Evolutionary conservation across 768 basidiomycete genomes (phyloP).

Genomic region (Suillus subalutaceus): DNA sequence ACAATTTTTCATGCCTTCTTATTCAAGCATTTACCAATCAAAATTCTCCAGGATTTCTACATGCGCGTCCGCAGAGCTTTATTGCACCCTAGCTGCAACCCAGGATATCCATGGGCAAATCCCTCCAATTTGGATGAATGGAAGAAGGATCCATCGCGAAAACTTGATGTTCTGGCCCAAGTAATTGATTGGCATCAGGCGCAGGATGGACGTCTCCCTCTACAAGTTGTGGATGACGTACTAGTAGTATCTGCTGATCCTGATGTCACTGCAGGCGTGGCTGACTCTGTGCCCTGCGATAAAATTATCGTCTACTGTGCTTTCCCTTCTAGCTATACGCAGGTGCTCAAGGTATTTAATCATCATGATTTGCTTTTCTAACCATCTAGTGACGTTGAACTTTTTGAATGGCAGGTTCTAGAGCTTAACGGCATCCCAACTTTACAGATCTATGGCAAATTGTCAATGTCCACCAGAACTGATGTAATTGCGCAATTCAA

Average conservation of each 20-base stretch:
- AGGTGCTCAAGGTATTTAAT: neutral
- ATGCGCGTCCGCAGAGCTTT: neutral
- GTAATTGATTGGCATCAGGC: neutral
- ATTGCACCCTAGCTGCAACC: neutral
- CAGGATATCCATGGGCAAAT: neutral
- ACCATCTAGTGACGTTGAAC: neutral
- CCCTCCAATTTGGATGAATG: neutral
- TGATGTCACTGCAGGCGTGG: neutral
- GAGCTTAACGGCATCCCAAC: neutral
- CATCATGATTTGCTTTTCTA: neutral
- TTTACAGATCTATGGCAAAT: neutral
- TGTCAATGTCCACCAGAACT: neutral
- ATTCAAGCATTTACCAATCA: neutral
- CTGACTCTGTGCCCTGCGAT: neutral
- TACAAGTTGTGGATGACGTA: neutral
- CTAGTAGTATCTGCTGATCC: neutral
- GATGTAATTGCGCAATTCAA: neutral
- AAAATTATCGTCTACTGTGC: neutral
- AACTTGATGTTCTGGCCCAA: neutral
- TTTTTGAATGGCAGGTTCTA: neutral
- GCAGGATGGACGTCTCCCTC: neutral
- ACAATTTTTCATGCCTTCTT: neutral
- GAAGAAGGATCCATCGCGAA: neutral
- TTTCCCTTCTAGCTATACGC: neutral
- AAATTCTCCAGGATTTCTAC: neutral